Percentiles rank a stretch among this genome's conserved stretches.
These are phyloP conservation scores for Lactarius psammicola DNA, from an alignment of 768 basidiomycete species.

Conservation along the genomic window DNA sequence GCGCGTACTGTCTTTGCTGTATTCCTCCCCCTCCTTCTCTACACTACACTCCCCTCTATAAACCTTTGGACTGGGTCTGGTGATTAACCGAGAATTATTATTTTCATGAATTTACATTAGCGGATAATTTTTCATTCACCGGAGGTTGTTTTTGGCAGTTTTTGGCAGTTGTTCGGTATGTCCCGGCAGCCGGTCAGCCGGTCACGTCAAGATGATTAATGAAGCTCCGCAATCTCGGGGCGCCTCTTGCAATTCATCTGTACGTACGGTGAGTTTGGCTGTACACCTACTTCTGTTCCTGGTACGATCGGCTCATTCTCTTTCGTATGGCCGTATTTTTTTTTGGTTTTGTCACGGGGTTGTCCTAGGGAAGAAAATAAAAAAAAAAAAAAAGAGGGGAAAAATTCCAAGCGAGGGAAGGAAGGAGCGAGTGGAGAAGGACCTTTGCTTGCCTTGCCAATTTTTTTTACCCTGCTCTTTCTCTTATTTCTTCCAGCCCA, in stretches of 20 bases:
- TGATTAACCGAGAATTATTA: not conserved
- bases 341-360: constrained; percentile 3
- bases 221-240: constrained; percentile 18
- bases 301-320: constrained; percentile 11
- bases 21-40: not conserved
- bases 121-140: constrained; percentile 4
- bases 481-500: not conserved
- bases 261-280: not conserved
- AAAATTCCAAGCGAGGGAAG: not conserved
- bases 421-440: not conserved
- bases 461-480: not conserved
- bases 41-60: not conserved
- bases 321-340: not conserved
- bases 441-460: not conserved
- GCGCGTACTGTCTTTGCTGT: not conserved
- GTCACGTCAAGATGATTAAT: constrained; percentile 15
- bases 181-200: constrained; percentile 6
- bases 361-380: not conserved
- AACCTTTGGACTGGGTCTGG: not conserved
- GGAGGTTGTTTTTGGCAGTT: not conserved
- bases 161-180: constrained; percentile 2
- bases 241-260: constrained; percentile 6
- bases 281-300: not conserved
- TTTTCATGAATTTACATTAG: not conserved
- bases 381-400: not conserved